Conservation (phyloP, 1,284 basidiomycete species). For the Pseudozyma hubeiensis region DNA sequence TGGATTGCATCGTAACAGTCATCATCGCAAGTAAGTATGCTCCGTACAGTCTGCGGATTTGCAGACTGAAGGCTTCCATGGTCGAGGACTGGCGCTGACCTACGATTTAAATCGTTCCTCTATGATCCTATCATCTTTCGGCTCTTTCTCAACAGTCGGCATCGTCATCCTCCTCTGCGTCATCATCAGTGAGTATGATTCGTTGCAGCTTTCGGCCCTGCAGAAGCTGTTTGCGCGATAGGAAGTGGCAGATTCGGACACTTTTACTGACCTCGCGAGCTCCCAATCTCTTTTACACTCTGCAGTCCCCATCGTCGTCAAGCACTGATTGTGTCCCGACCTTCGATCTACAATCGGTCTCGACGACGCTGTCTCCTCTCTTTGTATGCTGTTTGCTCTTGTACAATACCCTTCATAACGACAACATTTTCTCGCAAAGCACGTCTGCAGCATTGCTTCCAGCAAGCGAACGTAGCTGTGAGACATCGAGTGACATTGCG, state of each 20-base stretch:
- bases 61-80: too few species aligned
- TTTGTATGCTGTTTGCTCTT: slow-evolving; percentile 27
- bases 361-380: slow-evolving; percentile 4
- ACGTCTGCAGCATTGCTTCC: not conserved
- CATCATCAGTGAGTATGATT: slow-evolving; percentile 64
- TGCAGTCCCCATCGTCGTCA: slow-evolving; percentile 59
- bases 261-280: not conserved
- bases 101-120: not conserved
- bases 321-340: slow-evolving; percentile 33
- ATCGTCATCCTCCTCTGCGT: slow-evolving; percentile 67
- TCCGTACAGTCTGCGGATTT: too few species aligned
- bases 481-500: too few species aligned
- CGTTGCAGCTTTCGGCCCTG: not conserved
- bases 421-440: slow-evolving; percentile 10
- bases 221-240: not conserved
- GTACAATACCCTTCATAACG: slow-evolving; percentile 35
- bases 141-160: slow-evolving; percentile 38
- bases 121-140: not conserved
- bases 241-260: not conserved
- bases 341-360: slow-evolving; percentile 1
- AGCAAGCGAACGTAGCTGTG: not conserved
- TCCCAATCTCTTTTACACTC: not conserved
- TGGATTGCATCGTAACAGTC: slow-evolving; percentile 14
- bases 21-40: slow-evolving; percentile 37
- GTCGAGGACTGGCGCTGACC: not conserved